Evolutionary conservation across 2,329 filamentous ascomycete genomes (phyloP).

Genomic region (Talaromyces sp.): DNA sequence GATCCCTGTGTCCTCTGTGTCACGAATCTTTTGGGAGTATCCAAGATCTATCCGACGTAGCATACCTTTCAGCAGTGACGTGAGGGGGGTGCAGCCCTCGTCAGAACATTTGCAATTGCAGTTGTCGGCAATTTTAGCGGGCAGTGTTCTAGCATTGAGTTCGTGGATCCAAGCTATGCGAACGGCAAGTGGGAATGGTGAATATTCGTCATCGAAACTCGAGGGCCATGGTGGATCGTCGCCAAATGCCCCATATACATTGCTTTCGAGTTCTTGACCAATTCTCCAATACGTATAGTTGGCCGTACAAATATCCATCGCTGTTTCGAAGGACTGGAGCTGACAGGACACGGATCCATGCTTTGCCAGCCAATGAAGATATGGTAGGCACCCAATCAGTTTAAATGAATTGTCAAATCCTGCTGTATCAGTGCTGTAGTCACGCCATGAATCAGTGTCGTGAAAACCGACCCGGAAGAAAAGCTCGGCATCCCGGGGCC

Average conservation of each 20-base stretch:
- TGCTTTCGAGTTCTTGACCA: not conserved
- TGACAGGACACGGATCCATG: not conserved
- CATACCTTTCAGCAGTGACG: not conserved
- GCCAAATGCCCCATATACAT: not conserved
- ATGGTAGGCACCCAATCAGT: not conserved
- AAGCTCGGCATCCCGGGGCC: not conserved
- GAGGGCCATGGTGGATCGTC: not conserved
- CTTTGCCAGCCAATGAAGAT: not conserved
- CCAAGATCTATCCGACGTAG: rapidly evolving
- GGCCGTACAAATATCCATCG: not conserved
- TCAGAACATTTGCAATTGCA: not conserved
- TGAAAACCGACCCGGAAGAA: not conserved
- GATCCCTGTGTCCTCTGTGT: not conserved
- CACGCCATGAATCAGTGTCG: not conserved
- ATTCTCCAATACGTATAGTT: not conserved
- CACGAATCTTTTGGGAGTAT: not conserved
- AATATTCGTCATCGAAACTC: not conserved
- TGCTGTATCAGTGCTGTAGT: not conserved
- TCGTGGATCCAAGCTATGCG: not conserved
- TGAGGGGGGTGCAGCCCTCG: not conserved
- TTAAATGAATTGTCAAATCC: not conserved
- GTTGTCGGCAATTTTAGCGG: not conserved
- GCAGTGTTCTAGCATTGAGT: not conserved
- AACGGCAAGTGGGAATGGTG: not conserved
- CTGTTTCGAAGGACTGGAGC: not conserved